Conservation (phyloP, 202 grass and related monocot species). For the Schoenoplectus tabernaemontani region DNA sequence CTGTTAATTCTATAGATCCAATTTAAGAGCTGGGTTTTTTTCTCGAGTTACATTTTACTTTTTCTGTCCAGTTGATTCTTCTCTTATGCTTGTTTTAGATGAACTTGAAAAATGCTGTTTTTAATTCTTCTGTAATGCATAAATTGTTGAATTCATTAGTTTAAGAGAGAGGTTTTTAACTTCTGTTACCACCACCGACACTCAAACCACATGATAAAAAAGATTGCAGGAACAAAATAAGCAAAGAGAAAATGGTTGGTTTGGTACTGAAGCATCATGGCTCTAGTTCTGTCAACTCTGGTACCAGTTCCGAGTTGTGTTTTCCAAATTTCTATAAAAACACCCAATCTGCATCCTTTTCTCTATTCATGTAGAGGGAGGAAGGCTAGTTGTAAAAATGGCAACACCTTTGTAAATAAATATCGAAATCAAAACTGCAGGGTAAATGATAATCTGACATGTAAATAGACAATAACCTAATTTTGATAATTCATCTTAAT, state of each 20-base stretch:
- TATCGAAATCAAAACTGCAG: not conserved
- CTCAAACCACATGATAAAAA: too few species aligned
- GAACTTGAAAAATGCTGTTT: not conserved
- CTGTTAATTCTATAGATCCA: not conserved
- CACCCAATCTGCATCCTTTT: not conserved
- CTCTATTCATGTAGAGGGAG: too few species aligned
- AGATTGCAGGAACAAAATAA: not conserved
- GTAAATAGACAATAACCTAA: not conserved
- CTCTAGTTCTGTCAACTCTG: not conserved
- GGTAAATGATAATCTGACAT: slow-evolving; percentile 5
- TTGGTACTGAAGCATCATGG: not conserved
- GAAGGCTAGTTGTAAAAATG: not conserved
- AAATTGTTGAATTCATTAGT: not conserved
- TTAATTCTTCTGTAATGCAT: not conserved
- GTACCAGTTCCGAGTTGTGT: not conserved
- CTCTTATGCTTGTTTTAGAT: not conserved
- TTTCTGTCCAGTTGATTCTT: not conserved
- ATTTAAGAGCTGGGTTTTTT: not conserved
- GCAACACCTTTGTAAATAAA: not conserved
- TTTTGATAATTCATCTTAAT: not conserved
- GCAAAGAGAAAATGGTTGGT: not conserved
- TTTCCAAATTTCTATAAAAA: not conserved
- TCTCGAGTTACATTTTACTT: not conserved
- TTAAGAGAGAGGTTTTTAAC: not conserved
- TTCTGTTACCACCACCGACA: too few species aligned